Evolutionary conservation across 2,329 filamentous ascomycete species (phyloP).

Genomic region (Ambrosiella xylebori): DNA sequence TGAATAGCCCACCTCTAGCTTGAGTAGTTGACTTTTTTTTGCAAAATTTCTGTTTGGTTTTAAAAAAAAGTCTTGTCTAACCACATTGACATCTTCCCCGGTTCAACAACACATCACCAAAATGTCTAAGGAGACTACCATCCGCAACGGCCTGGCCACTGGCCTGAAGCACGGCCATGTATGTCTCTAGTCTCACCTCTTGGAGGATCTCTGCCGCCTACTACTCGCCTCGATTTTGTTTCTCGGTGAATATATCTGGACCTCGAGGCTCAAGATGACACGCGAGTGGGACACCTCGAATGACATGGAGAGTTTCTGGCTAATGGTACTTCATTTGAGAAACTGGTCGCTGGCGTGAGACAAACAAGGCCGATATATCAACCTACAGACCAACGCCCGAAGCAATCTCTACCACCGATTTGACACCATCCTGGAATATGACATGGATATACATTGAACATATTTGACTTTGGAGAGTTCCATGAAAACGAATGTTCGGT

Average conservation of each 20-base stretch:
- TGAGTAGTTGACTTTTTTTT: constrained; percentile 9
- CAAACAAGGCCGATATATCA: background rate
- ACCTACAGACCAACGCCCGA: background rate
- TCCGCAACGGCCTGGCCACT: constrained; percentile 40
- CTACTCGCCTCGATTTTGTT: background rate
- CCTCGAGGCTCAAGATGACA: background rate
- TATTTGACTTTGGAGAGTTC: background rate
- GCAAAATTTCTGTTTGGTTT: constrained; percentile 2
- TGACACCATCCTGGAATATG: background rate
- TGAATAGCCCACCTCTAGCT: background rate
- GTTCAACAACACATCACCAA: constrained; percentile 18
- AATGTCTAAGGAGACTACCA: constrained; percentile 44
- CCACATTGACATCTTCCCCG: constrained; percentile 17
- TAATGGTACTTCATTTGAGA: background rate
- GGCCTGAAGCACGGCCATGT: constrained; percentile 49
- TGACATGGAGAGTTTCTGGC: background rate
- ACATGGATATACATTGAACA: background rate
- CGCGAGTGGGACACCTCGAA: background rate
- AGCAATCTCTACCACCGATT: background rate
- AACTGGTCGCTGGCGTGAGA: background rate
- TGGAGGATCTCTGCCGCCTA: constrained; percentile 49
- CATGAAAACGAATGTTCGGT: background rate
- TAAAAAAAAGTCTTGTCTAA: constrained; percentile 14
- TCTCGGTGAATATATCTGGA: background rate
- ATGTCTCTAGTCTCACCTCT: constrained; percentile 51